Conservation (phyloP, 495 filamentous ascomycete genomes). For the Daldinia vernicosa region DNA sequence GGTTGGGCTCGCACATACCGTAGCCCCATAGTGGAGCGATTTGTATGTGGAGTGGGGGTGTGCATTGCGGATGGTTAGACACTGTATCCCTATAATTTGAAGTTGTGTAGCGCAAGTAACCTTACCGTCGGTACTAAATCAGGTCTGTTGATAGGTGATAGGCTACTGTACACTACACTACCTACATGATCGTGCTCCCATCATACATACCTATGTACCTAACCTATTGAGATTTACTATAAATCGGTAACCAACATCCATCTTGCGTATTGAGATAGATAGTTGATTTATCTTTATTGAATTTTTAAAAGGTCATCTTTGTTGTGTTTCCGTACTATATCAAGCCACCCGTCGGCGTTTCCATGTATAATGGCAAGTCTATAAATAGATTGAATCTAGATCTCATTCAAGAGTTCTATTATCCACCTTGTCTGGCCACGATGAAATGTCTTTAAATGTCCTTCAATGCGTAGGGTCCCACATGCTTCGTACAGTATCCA, state of each 20-base stretch:
- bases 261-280: too few species aligned
- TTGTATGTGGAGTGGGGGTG: slow-evolving; percentile 12
- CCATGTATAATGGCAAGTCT: not conserved
- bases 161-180: not conserved
- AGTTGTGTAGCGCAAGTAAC: not conserved
- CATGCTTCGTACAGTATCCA: not conserved
- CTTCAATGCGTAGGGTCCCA: not conserved
- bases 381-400: slow-evolving; percentile 18
- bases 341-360: not conserved
- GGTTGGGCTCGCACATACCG: slow-evolving; percentile 17
- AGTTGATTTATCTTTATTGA: not conserved
- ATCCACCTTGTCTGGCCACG: slow-evolving; percentile 1
- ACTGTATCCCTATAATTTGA: slow-evolving; percentile 1
- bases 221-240: not conserved
- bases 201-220: too few species aligned
- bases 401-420: slow-evolving; percentile 1
- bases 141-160: not conserved
- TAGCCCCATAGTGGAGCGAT: slow-evolving; percentile 10
- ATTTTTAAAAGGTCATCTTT: not conserved
- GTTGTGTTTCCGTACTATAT: not conserved
- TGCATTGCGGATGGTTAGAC: not conserved
- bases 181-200: not conserved
- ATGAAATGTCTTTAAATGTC: not conserved
- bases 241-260: not conserved
- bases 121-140: not conserved